These are phyloP conservation scores for Rutidosis leptorrhynchoides DNA, from an alignment of 129 eudicot species.

Conservation along the genomic window DNA sequence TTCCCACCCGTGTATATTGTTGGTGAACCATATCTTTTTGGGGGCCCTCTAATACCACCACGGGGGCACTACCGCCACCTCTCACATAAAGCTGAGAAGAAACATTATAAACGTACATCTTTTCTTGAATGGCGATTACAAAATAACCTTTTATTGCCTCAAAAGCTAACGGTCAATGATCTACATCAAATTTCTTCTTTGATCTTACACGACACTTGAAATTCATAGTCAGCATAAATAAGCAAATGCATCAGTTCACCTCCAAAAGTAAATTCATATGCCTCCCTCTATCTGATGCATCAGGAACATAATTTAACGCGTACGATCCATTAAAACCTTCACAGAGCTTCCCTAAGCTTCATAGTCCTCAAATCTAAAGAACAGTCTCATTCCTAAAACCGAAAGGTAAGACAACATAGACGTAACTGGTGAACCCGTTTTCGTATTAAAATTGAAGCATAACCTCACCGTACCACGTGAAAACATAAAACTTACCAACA, in stretches of 20 bases:
- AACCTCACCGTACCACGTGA: constrained; percentile 67
- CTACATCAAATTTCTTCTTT: constrained; percentile 73
- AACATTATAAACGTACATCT: constrained; percentile 66
- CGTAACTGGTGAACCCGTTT: constrained; percentile 47
- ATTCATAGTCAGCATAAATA: constrained; percentile 80
- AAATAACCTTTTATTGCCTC: constrained; percentile 84
- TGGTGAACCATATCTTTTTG: constrained; percentile 80
- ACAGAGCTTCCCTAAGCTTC: constrained; percentile 79
- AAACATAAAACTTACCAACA: constrained; percentile 58
- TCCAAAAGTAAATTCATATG: constrained; percentile 78
- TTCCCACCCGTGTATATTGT: constrained; percentile 44
- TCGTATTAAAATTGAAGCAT: constrained; percentile 50
- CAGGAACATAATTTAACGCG: constrained; percentile 71
- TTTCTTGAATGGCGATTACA: constrained; percentile 57
- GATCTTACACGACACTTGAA: constrained; percentile 95
- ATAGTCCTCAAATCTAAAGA: constrained; percentile 90
- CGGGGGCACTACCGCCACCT: constrained; percentile 44
- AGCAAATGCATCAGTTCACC: constrained; percentile 76
- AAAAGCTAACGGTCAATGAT: constrained; percentile 57
- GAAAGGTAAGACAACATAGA: constrained; percentile 65
- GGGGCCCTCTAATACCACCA: constrained; percentile 59
- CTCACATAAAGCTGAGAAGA: constrained; percentile 76
- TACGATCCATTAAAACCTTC: constrained; percentile 76
- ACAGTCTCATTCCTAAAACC: constrained; percentile 62
- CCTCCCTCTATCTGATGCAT: constrained; percentile 78